Conservation (phyloP, 805 yeast genomes). For the Wickerhamiella slavikovae region DNA sequence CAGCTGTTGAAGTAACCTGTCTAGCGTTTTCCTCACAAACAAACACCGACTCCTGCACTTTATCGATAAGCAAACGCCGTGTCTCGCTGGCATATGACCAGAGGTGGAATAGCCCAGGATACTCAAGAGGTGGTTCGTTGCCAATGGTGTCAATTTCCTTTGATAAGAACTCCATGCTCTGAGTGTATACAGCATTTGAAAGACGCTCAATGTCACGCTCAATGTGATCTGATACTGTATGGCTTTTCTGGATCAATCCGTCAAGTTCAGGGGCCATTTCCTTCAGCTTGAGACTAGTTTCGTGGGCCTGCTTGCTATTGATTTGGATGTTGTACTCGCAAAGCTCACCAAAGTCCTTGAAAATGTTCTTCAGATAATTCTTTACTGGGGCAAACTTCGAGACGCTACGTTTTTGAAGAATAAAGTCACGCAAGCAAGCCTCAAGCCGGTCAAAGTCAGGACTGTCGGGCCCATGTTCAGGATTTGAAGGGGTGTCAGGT, state of each 20-base stretch:
- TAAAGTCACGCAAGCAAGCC: slow-evolving; percentile 63
- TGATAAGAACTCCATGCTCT: slow-evolving; percentile 33
- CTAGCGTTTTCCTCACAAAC: slow-evolving; percentile 54
- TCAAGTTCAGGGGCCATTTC: slow-evolving; percentile 47
- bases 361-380: slow-evolving; percentile 53
- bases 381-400: slow-evolving; percentile 88
- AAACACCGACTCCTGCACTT: slow-evolving; percentile 41
- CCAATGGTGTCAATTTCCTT: slow-evolving; percentile 33
- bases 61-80: slow-evolving; percentile 43
- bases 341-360: slow-evolving; percentile 40
- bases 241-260: slow-evolving; percentile 29
- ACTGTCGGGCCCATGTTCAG: slow-evolving; percentile 13
- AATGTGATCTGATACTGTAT: slow-evolving; percentile 34
- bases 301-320: slow-evolving; percentile 28
- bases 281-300: slow-evolving; percentile 28
- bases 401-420: slow-evolving; percentile 69
- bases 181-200: slow-evolving; percentile 36
- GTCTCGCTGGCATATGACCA: slow-evolving; percentile 52
- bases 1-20: slow-evolving; percentile 33
- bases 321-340: slow-evolving; percentile 42
- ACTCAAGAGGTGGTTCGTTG: slow-evolving; percentile 30
- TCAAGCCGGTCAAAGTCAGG: slow-evolving; percentile 57
- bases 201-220: slow-evolving; percentile 43
- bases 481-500: slow-evolving; percentile 11
- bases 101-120: slow-evolving; percentile 40